These are phyloP conservation scores for Kodamaea arcana DNA, from an alignment of 1,139 yeast genomes.

Conservation along the genomic window DNA sequence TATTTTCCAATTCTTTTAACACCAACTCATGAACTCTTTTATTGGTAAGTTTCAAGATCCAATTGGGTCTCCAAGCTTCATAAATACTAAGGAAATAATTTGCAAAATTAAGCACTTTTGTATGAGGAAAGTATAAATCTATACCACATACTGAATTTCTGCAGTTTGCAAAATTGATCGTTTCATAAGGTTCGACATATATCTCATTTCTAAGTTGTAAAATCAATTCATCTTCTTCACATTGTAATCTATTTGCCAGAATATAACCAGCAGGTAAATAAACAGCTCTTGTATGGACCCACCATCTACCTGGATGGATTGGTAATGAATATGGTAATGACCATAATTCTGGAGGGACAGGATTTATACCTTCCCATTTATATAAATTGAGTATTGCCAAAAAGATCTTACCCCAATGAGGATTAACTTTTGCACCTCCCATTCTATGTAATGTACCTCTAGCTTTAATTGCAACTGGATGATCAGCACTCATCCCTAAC, in stretches of 20 bases:
- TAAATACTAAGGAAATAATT: slow-evolving; percentile 60
- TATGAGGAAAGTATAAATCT: slow-evolving; percentile 91
- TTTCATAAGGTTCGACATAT: slow-evolving; percentile 58
- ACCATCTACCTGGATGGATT: slow-evolving; percentile 95
- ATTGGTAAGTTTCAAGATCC: slow-evolving; percentile 57
- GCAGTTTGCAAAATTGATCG: slow-evolving; percentile 63
- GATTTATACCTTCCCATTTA: slow-evolving; percentile 96
- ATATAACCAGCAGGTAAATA: slow-evolving; percentile 85
- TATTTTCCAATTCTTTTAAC: slow-evolving; percentile 70
- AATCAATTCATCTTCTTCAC: slow-evolving; percentile 63
- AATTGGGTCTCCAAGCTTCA: slow-evolving; percentile 73
- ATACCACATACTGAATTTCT: slow-evolving; percentile 88
- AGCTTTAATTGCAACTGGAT: slow-evolving; percentile 79
- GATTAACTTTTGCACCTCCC: slow-evolving; percentile 88
- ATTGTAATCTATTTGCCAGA: slow-evolving; percentile 52
- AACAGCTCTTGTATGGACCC: slow-evolving; percentile 97
- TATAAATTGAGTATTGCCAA: slow-evolving; percentile 74
- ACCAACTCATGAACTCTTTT: slow-evolving; percentile 58
- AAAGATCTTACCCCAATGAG: slow-evolving; percentile 99
- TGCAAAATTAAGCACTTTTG: slow-evolving; percentile 58
- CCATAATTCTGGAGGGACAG: slow-evolving; percentile 97
- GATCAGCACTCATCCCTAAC: slow-evolving; percentile 68
- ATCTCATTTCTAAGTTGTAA: slow-evolving; percentile 70
- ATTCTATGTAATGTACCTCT: slow-evolving; percentile 61
- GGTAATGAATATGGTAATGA: slow-evolving; percentile 76